A percentile compares a stretch with the other conserved stretches of the same genome.
These are phyloP conservation scores for Monilinia fructigena DNA, from an alignment of 2,329 filamentous ascomycete genomes.

Conservation along the genomic window DNA sequence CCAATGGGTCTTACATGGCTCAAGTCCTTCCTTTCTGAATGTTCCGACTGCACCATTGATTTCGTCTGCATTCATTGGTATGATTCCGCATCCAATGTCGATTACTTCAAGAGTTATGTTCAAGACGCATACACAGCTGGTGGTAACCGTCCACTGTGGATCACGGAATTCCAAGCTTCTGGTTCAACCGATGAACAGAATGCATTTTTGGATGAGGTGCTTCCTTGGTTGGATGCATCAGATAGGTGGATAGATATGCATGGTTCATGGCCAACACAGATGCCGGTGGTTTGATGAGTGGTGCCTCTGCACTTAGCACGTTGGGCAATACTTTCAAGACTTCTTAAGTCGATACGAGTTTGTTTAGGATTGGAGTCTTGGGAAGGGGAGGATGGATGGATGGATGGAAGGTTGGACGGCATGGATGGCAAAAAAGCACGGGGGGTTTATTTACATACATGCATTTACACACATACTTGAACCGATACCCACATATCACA, in stretches of 20 bases:
- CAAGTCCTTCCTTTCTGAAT: constrained; percentile 45
- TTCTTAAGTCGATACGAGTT: background rate
- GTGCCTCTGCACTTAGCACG: background rate
- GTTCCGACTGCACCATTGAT: constrained; percentile 46
- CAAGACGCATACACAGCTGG: constrained; percentile 41
- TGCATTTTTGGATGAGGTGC: constrained; percentile 44
- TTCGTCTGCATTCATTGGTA: constrained; percentile 51
- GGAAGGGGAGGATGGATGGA: background rate
- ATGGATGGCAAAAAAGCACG: background rate
- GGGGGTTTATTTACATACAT: background rate
- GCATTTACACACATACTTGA: background rate
- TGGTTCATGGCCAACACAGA: constrained; percentile 18
- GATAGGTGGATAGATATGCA: constrained; percentile 23
- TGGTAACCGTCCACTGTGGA: constrained; percentile 41
- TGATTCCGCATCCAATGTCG: constrained; percentile 40
- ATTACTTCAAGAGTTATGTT: constrained; percentile 47
- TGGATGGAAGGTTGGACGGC: background rate
- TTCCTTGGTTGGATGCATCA: constrained; percentile 46
- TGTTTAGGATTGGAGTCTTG: background rate
- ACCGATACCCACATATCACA: constrained; percentile 1
- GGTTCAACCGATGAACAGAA: constrained; percentile 38
- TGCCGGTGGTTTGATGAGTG: constrained; percentile 5
- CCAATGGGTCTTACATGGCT: constrained; percentile 47
- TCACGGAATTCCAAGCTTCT: constrained; percentile 46
- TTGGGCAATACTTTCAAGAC: constrained; percentile 22